phyloP scores from a whole-genome alignment of 208 protist species.

The Tritrichomonas foetus region DNA sequence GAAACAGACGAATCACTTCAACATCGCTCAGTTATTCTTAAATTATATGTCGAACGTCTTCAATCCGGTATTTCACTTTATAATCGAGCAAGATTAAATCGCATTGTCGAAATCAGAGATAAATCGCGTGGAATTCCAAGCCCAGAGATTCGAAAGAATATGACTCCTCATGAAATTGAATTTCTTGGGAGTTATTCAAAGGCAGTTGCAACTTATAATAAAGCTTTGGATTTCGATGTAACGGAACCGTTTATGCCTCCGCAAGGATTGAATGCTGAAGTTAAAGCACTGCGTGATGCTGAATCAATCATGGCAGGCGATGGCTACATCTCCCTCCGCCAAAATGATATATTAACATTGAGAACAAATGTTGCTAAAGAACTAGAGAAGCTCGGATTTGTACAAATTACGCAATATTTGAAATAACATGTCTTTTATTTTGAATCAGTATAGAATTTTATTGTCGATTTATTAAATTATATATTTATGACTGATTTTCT shows the following conservation, averaged over 20 bases:
- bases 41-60: not conserved
- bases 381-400: not conserved
- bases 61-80: not conserved
- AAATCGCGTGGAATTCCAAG: not conserved
- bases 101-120: not conserved
- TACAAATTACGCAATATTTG: not conserved
- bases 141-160: not conserved
- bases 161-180: not conserved
- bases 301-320: not conserved
- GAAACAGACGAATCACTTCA: not conserved
- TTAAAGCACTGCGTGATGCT: not conserved
- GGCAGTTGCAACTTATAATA: not conserved
- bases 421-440: too few relatives aligned
- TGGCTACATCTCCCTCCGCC: not conserved
- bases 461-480: too few relatives aligned
- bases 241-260: not conserved
- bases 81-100: not conserved
- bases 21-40: not conserved
- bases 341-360: conserved; percentile 25
- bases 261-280: not conserved
- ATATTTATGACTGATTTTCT: too few relatives aligned
- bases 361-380: not conserved
- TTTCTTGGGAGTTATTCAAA: not conserved
- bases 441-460: too few relatives aligned
- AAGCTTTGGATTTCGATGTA: not conserved